Conservation (phyloP, 2,329 filamentous ascomycete species). For the Cladophialophora immunda region DNA sequence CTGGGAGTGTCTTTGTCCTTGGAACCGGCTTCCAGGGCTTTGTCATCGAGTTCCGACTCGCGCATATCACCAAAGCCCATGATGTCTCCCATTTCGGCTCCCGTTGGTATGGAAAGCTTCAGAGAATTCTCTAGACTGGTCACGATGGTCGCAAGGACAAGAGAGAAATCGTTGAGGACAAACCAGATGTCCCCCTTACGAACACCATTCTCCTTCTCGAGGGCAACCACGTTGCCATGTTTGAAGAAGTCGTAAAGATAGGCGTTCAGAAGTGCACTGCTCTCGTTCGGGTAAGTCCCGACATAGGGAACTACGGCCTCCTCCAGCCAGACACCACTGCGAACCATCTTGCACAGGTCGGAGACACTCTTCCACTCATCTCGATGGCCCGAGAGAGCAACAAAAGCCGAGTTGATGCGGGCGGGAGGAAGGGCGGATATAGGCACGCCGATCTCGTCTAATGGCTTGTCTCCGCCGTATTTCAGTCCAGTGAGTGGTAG, state of each 20-base stretch:
- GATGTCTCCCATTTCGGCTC: not conserved
- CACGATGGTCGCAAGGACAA: not conserved
- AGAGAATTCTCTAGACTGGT: not conserved
- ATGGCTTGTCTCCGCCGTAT: not conserved
- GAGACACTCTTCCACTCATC: constrained; percentile 2
- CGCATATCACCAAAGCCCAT: constrained; percentile 1
- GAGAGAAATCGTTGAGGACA: constrained; percentile 1
- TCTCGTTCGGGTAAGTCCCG: not conserved
- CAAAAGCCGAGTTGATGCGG: not conserved
- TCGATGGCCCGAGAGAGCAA: constrained; percentile 1
- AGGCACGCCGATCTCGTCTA: not conserved
- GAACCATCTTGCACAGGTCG: not conserved
- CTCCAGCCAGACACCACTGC: constrained; percentile 7
- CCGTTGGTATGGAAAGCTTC: not conserved
- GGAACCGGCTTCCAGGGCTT: not conserved
- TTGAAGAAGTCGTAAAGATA: constrained; percentile 8
- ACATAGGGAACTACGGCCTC: not conserved
- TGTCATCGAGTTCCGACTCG: not conserved
- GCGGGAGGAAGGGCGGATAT: not conserved
- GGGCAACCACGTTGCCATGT: not conserved
- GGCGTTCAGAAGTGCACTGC: not conserved
- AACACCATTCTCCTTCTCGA: not conserved
- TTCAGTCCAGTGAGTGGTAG: constrained; percentile 2
- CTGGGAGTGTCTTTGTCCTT: not conserved
- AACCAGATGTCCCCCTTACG: not conserved